Conservation (phyloP, 495 filamentous ascomycete genomes). For the Daldinia concentrica region DNA sequence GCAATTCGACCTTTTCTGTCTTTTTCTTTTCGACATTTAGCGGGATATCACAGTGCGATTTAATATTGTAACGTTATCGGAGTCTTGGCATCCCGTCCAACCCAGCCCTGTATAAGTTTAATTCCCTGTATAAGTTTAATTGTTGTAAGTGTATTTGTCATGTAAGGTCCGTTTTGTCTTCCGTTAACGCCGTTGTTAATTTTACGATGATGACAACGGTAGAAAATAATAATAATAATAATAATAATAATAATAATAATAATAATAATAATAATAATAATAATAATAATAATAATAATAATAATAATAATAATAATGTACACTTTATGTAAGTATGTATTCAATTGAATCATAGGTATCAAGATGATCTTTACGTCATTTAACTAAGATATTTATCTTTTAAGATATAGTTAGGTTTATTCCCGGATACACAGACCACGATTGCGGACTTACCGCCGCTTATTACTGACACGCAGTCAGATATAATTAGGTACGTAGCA, state of each 20-base stretch:
- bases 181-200: constrained; percentile 1
- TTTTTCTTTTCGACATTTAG: constrained; percentile 27
- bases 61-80: constrained; percentile 16
- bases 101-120: background rate
- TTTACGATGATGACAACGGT: constrained; percentile 6
- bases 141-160: constrained; percentile 3
- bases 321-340: background rate
- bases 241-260: background rate
- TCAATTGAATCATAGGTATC: constrained; percentile 1
- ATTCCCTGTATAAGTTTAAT: constrained; percentile 16
- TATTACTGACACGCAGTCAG: constrained; percentile 22
- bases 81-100: constrained; percentile 30
- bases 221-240: background rate
- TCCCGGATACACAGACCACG: background rate
- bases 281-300: constrained; percentile 4
- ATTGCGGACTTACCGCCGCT: background rate
- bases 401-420: background rate
- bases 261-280: background rate
- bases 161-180: constrained; percentile 28
- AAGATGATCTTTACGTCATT: constrained; percentile 8
- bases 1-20: constrained; percentile 9
- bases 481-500: constrained; percentile 11
- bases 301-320: background rate
- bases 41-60: constrained; percentile 25
- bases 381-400: constrained; percentile 1